These are phyloP conservation scores for Auriscalpium orientale DNA, from an alignment of 768 basidiomycete genomes.

Conservation along the genomic window DNA sequence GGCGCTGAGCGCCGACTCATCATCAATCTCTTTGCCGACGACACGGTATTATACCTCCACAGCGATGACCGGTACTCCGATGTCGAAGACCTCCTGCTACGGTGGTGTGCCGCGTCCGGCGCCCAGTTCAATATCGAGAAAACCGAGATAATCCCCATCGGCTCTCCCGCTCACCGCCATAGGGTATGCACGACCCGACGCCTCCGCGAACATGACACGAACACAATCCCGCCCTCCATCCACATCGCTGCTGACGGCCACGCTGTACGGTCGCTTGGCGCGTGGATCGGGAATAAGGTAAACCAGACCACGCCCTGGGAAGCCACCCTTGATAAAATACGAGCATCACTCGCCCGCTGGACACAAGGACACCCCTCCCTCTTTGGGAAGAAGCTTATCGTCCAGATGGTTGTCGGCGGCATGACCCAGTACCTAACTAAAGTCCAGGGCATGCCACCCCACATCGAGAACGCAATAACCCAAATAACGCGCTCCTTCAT, in stretches of 20 bases:
- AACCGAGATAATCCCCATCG: background rate
- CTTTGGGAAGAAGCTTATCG: slow-evolving; percentile 5
- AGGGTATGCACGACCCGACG: background rate
- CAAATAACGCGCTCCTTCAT: slow-evolving; percentile 10
- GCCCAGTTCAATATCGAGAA: background rate
- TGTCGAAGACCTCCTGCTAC: too few relatives aligned
- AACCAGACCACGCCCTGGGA: background rate
- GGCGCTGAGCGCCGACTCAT: background rate
- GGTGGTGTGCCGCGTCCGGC: too few relatives aligned
- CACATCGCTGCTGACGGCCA: background rate
- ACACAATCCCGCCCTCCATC: background rate
- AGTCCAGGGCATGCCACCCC: slow-evolving; percentile 25
- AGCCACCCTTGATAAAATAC: slow-evolving; percentile 17
- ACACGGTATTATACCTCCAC: background rate
- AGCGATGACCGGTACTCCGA: background rate
- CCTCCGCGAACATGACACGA: background rate
- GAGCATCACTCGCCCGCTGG: slow-evolving; percentile 8
- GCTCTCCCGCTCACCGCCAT: background rate
- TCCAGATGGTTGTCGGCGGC: slow-evolving; percentile 13
- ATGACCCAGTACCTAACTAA: slow-evolving; percentile 24
- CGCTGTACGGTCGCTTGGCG: background rate
- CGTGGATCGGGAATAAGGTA: background rate
- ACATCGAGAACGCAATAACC: slow-evolving; percentile 5
- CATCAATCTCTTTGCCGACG: background rate
- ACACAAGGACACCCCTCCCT: slow-evolving; percentile 10